Conservation (phyloP, 2,329 filamentous ascomycete species). For the Knufia petricola region DNA sequence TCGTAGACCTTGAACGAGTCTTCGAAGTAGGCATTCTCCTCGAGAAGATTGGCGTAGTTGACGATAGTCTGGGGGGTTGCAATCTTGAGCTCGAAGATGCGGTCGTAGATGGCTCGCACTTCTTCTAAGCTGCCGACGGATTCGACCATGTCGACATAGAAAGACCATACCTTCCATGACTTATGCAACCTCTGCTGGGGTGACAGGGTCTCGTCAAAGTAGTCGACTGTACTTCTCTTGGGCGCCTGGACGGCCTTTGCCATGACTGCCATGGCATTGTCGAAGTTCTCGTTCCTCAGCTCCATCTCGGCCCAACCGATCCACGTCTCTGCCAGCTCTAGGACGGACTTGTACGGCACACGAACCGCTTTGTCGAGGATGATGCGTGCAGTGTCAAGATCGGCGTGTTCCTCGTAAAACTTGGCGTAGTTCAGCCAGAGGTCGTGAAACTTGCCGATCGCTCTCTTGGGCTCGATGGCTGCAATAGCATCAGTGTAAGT, state of each 20-base stretch:
- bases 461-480: conserved; percentile 87
- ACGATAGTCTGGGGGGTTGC: conserved; percentile 97
- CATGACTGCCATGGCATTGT: conserved; percentile 91
- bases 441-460: conserved; percentile 84
- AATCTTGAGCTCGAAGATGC: conserved; percentile 95
- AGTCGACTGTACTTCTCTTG: conserved; percentile 95
- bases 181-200: conserved; percentile 97
- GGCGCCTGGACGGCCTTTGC: conserved; percentile 94
- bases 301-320: conserved; percentile 99
- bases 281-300: conserved; percentile 88
- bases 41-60: conserved; percentile 92
- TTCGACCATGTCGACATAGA: conserved; percentile 96
- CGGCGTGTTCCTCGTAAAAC: conserved; percentile 83
- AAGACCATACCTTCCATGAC: conserved; percentile 99
- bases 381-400: conserved; percentile 72
- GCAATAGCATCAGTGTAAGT: conserved; percentile 93
- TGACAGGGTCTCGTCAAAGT: conserved; percentile 88
- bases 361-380: conserved; percentile 98
- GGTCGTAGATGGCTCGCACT: conserved; percentile 87
- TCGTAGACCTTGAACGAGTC: conserved; percentile 98
- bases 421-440: conserved; percentile 96
- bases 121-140: conserved; percentile 86
- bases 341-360: conserved; percentile 95
- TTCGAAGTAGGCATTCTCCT: conserved; percentile 91
- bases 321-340: conserved; percentile 95